phyloP scores from a whole-genome alignment of 2,329 filamentous ascomycete genomes.

The Penicillium janthinellum region DNA sequence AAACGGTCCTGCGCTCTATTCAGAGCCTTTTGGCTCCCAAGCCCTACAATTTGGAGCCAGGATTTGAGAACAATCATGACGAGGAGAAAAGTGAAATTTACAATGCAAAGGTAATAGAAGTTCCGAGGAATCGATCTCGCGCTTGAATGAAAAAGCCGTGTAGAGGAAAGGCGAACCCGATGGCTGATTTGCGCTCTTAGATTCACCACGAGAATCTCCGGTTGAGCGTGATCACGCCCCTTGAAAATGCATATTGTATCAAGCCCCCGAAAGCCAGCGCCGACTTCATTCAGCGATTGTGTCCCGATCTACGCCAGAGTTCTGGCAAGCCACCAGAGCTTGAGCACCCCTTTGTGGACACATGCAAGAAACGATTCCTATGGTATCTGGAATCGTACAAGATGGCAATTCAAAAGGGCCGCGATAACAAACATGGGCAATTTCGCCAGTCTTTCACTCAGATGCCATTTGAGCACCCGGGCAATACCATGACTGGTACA shows the following conservation, averaged over 20 bases:
- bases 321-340: not conserved
- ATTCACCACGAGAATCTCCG: conserved; percentile 89
- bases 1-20: conserved; percentile 92
- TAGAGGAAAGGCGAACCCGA: not conserved
- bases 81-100: conserved; percentile 75
- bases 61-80: conserved; percentile 76
- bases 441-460: conserved; percentile 67
- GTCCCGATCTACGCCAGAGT: no score
- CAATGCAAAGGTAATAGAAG: conserved; percentile 67
- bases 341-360: conserved; percentile 73
- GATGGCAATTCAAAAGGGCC: conserved; percentile 65
- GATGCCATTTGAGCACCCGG: conserved; percentile 82
- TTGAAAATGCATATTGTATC: conserved; percentile 78
- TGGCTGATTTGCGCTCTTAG: conserved; percentile 47
- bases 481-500: conserved; percentile 81
- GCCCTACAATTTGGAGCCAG: conserved; percentile 94
- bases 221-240: conserved; percentile 79
- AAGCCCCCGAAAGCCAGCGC: conserved; percentile 26
- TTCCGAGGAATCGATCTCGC: not conserved
- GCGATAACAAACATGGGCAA: conserved; percentile 56
- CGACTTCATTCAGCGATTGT: no score
- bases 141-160: not conserved
- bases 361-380: conserved; percentile 87
- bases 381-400: conserved; percentile 96
- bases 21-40: conserved; percentile 94